These are phyloP conservation scores for Bipolaris victoriae DNA, from an alignment of 2,329 filamentous ascomycete species.

Conservation along the genomic window DNA sequence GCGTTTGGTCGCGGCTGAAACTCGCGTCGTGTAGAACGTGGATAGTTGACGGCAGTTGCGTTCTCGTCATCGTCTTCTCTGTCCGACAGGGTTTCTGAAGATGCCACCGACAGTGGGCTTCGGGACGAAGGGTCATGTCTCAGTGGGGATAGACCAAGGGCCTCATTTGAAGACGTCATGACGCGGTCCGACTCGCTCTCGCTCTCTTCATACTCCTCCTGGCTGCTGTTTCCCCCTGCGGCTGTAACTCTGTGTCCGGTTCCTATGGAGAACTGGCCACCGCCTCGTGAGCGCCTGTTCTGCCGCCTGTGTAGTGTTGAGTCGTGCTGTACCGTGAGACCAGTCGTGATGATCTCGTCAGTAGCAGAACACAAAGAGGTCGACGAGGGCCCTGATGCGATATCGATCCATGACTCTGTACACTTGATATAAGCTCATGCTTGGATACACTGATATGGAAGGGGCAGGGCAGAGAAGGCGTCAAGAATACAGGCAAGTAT, in stretches of 20 bases:
- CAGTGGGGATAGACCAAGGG: constrained; percentile 51
- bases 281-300: constrained; percentile 50
- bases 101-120: constrained; percentile 39
- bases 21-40: constrained; percentile 56
- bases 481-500: not conserved
- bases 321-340: constrained; percentile 74
- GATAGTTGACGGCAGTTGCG: constrained; percentile 77
- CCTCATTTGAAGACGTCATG: constrained; percentile 69
- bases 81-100: constrained; percentile 48
- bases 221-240: constrained; percentile 73
- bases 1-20: constrained; percentile 92
- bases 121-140: constrained; percentile 39
- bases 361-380: constrained; percentile 84
- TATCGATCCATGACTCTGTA: constrained; percentile 94
- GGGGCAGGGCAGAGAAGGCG: not conserved
- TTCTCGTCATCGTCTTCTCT: constrained; percentile 63
- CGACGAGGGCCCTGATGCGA: constrained; percentile 89
- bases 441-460: not conserved
- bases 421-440: constrained; percentile 21
- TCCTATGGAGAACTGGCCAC: constrained; percentile 42
- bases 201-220: constrained; percentile 93
- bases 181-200: constrained; percentile 84
- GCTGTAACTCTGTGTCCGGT: constrained; percentile 52
- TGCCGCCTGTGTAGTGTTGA: constrained; percentile 67
- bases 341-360: constrained; percentile 91